Base-by-base conservation (phyloP, 2,329 filamentous ascomycete genomes). In the Scedosporium minutisporum region DNA sequence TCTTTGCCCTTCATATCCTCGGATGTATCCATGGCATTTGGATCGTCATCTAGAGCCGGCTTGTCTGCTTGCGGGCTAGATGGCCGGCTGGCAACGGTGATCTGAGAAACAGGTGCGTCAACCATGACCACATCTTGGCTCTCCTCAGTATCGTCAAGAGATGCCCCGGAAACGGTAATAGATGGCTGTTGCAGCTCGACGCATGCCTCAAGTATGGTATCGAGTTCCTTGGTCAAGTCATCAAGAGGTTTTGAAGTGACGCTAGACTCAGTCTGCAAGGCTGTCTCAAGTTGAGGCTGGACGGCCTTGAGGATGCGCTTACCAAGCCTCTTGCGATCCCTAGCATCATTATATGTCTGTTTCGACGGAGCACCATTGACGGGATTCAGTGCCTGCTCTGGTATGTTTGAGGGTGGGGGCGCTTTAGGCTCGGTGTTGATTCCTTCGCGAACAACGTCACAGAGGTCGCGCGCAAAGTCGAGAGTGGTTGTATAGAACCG, bases 221-320 rank as follows among this genome's bases (percentile, higher is more conserved):
- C 90, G 6, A 97, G 77, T 69, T 95, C 88, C 66, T 85, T 85
- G 46, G 90, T 78, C 62, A 93, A 82, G 58, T 82, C 82, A 61
- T 92, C 88, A 57, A 86, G 84, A 0, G 89, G 80, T 68, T 87
- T 88, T 61, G 87, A 83, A 60, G 82, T 87, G 51, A 96, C 81
- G 64, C 95, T 90, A n/a, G 90, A 87, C 73, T 97, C 93, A 62
- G 90, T 90, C 61, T 82, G 83, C 57, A 92, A 76, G 0, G 91
- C 91, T 62, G 84, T 82, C 72, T 96, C 89, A 3, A 96, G 78
- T 55, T 86, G 82, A 14, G 89, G 86, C 71, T 96, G 90, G 38
- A 96, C 82, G 1, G 87, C 85, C 72, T 91, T 96, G 67, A 96
- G 82, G 65, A 97, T 96, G 27, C 92, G 86, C 74, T 96, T 96